Evolutionary conservation across 495 filamentous ascomycete species (phyloP).

Genomic region (Neurospora sp.): DNA sequence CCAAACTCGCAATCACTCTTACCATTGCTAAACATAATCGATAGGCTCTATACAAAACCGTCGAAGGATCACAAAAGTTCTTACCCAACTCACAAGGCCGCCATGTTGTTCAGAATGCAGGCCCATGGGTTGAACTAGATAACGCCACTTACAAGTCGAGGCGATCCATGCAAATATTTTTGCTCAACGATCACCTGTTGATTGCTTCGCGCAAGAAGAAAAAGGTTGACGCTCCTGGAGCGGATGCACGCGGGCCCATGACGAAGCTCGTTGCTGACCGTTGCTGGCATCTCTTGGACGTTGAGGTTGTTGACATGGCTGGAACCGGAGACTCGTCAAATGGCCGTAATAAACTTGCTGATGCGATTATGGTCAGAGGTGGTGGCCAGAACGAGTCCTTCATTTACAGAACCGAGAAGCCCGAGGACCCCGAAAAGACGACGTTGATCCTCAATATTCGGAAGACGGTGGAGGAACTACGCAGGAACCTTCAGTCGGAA

Average conservation of each 20-base stretch:
- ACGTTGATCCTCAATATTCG: conserved; percentile 77
- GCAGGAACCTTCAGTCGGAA: conserved; percentile 70
- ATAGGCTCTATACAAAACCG: conserved; percentile 73
- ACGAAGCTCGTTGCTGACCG: conserved; percentile 83
- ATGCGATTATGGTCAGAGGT: conserved; percentile 79
- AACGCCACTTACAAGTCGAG: conserved; percentile 91
- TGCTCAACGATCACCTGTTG: conserved; percentile 91
- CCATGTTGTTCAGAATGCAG: conserved; percentile 83
- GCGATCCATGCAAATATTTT: conserved; percentile 73
- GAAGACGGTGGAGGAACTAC: conserved; percentile 83
- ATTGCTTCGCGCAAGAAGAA: conserved; percentile 87
- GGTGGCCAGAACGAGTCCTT: conserved; percentile 78
- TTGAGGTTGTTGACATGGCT: conserved; percentile 83
- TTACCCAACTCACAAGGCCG: conserved; percentile 82
- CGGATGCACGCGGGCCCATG: conserved; percentile 48
- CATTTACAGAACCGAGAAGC: conserved; percentile 77
- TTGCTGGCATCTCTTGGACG: conserved; percentile 89
- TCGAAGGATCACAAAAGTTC: conserved; percentile 95
- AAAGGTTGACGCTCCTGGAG: conserved; percentile 56
- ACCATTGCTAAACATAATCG: not conserved
- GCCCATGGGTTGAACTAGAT: conserved; percentile 90
- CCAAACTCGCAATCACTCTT: no score
- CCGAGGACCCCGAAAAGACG: conserved; percentile 61
- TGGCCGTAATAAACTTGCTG: conserved; percentile 58
- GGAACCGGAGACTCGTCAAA: conserved; percentile 46